A percentile compares a stretch with the other conserved stretches of the same genome.
phyloP scores from a whole-genome alignment of 129 eudicot species.

The Pulicaria dysenterica region DNA sequence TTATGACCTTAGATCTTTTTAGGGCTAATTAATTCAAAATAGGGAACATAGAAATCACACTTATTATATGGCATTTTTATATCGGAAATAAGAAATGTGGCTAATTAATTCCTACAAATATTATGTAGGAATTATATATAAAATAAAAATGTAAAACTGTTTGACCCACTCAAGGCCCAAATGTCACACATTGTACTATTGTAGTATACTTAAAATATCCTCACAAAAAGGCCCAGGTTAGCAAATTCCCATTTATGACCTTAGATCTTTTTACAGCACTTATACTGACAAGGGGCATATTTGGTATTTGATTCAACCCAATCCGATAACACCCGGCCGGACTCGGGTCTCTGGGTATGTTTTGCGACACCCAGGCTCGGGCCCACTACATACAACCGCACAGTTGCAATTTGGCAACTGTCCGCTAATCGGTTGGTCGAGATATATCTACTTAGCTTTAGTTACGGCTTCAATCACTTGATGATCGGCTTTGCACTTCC shows the following conservation, averaged over 20 bases:
- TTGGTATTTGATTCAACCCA: constrained; percentile 23
- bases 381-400: neutral
- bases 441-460: constrained; percentile 31
- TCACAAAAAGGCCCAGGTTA: neutral
- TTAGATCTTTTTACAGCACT: constrained; percentile 23
- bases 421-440: constrained; percentile 22
- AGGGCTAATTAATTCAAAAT: neutral
- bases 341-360: neutral
- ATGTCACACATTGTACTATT: neutral
- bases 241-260: constrained; percentile 28
- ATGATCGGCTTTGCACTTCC: constrained; percentile 64
- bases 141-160: neutral
- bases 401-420: constrained; percentile 21
- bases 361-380: neutral
- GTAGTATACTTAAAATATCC: constrained; percentile 2
- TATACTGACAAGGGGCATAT: constrained; percentile 5
- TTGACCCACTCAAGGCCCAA: constrained; percentile 9
- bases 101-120: too few species aligned
- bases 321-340: constrained; percentile 12
- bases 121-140: too few species aligned
- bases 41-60: too few species aligned
- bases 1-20: constrained; percentile 24
- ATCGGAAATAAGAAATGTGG: too few species aligned
- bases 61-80: too few species aligned
- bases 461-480: constrained; percentile 37